These are phyloP conservation scores for Tuber brumale DNA, from an alignment of 495 filamentous ascomycete species.

Conservation along the genomic window DNA sequence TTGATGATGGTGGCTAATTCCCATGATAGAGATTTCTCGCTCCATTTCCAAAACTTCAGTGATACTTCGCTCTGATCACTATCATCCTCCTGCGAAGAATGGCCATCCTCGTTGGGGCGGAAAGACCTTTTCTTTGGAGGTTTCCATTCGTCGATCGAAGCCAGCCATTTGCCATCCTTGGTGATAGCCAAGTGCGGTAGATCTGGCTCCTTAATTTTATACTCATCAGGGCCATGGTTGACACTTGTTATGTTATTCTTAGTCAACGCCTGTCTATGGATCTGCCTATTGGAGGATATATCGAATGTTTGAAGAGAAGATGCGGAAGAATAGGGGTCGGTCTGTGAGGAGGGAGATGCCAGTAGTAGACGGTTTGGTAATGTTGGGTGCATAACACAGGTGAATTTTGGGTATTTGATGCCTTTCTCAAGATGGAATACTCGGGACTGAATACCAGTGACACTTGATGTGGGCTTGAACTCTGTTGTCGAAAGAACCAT, in stretches of 20 bases:
- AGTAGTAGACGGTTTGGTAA: slow-evolving; percentile 56
- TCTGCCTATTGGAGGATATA: slow-evolving; percentile 60
- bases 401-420: slow-evolving; percentile 23
- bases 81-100: slow-evolving; percentile 47
- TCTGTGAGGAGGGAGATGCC: slow-evolving; percentile 49
- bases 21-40: slow-evolving; percentile 55
- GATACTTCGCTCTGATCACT: slow-evolving; percentile 54
- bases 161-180: slow-evolving; percentile 79
- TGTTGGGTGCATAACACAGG: slow-evolving; percentile 54
- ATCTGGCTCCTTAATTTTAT: slow-evolving; percentile 63
- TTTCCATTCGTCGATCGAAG: slow-evolving; percentile 82
- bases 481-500: slow-evolving; percentile 86
- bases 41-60: slow-evolving; percentile 87
- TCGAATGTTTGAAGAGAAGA: slow-evolving; percentile 78
- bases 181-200: slow-evolving; percentile 66
- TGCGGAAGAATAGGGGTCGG: slow-evolving; percentile 32
- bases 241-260: slow-evolving; percentile 78
- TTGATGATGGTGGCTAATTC: slow-evolving; percentile 75
- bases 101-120: neutral
- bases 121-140: slow-evolving; percentile 56
- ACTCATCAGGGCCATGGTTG: slow-evolving; percentile 63
- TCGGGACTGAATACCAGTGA: slow-evolving; percentile 69
- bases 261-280: slow-evolving; percentile 78
- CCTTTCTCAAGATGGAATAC: slow-evolving; percentile 11
- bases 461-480: slow-evolving; percentile 67